Evolutionary conservation across 176 grass and related monocot genomes (phyloP), one percentile per base, ranked within the genome.

Genomic region (Aegilops sharonensis): DNA sequence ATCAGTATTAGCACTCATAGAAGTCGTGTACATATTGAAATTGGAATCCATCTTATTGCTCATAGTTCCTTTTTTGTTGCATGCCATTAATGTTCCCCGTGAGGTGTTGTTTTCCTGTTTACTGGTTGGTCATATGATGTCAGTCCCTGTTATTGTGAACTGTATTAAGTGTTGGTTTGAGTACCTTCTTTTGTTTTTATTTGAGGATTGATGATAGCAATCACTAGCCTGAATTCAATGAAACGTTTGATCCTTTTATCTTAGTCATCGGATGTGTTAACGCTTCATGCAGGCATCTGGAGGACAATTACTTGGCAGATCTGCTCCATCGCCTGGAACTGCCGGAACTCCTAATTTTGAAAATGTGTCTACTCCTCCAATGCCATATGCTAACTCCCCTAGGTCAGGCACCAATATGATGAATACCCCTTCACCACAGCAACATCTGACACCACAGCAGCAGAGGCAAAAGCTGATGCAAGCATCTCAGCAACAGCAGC

Each of bases 341-440:
- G 45, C 88, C 56, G 88, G 88, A 62, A 90, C 86, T 37, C 80
- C 88, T 72, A 91, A 89, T 81, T 98, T 98, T 29, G 92, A 98
- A 57, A 95, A 92, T 77, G 94, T 92, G 62, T 95, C 90, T 7
- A 98, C 97, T 50, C 97, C 97, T 87, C 92, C 97, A n/a, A 91
- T 95, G 90, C 81, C 97, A 27, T 94, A 96, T 88, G 88, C 88
- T 24, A 98, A 95, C 89, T 95, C 93, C 23, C 97, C 97, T 86
- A 91, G 97, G 83, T 98, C 97, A 42, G 59, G 94, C 34, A 85
- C 92, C 24, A 95, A 94, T 83, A 94, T 94, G 79, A 89, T 94
- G 89, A 98, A 95, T 84, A 92, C 88, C 21, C 88, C 88, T 29
- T 98, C 94, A 23, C 97, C 97, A 4, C 97, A 98, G 71, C 96